Conservation (phyloP, 148 eudicot genomes). For the Hydrangea macrophylla region DNA sequence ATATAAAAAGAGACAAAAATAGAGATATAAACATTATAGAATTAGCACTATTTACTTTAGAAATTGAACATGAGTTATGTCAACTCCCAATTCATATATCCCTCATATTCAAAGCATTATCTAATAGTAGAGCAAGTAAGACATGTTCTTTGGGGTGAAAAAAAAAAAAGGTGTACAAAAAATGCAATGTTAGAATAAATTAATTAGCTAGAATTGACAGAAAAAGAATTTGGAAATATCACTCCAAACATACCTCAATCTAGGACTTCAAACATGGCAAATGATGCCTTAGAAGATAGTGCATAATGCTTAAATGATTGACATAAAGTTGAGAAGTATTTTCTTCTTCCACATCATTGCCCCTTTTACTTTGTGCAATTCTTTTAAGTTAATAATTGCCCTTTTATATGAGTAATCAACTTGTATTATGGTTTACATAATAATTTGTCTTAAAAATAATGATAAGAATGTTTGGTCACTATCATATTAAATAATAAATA, state of each 20-base stretch:
- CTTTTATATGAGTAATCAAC: neutral
- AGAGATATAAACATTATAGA: too few species aligned
- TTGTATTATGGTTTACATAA: neutral
- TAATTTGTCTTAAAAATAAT: neutral
- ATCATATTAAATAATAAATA: neutral
- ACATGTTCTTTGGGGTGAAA: too few species aligned
- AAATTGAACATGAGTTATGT: too few species aligned
- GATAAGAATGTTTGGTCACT: neutral
- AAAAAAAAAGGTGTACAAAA: too few species aligned
- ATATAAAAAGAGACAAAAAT: too few species aligned
- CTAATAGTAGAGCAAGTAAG: too few species aligned
- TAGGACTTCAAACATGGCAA: neutral
- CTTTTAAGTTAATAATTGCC: conserved; percentile 1
- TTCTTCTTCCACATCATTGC: conserved; percentile 8
- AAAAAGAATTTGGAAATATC: neutral
- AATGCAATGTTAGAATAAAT: neutral
- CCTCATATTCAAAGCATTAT: too few species aligned
- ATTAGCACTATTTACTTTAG: too few species aligned
- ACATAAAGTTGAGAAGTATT: neutral
- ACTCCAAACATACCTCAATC: too few species aligned
- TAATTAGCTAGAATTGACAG: neutral
- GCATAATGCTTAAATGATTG: conserved; percentile 17
- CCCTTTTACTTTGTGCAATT: conserved; percentile 4
- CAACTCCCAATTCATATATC: too few species aligned
- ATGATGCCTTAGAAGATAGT: conserved; percentile 8